Conservation (phyloP, 2,329 filamentous ascomycete species). For the Ophiocordyceps australis region DNA sequence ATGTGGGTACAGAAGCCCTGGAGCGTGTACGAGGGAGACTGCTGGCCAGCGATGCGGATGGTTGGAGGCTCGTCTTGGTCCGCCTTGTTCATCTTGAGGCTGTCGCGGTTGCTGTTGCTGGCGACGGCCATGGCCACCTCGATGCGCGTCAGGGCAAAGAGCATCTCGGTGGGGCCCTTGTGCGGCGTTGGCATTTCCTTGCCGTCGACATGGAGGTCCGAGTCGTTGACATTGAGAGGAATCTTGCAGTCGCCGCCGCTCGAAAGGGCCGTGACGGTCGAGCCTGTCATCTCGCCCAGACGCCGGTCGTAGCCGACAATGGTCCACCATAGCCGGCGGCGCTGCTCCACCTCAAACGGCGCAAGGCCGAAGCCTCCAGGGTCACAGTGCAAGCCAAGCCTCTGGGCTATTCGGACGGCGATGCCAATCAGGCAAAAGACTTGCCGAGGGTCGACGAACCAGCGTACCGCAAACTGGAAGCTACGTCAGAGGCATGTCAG, state of each 20-base stretch:
- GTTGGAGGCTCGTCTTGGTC: conserved; percentile 12
- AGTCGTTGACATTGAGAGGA: conserved; percentile 43
- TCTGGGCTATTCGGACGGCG: conserved; percentile 47
- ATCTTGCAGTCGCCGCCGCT: conserved; percentile 34
- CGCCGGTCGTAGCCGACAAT: conserved; percentile 51
- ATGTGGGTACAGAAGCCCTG: conserved; percentile 35
- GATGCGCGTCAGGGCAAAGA: conserved; percentile 37
- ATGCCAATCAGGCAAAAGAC: conserved; percentile 37
- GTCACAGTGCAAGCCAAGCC: conserved; percentile 52
- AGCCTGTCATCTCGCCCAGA: conserved; percentile 47
- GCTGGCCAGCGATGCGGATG: conserved; percentile 28
- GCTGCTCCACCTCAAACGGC: conserved; percentile 48
- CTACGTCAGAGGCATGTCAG: not conserved
- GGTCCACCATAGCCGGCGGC: conserved; percentile 59
- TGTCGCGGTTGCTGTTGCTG: conserved; percentile 23
- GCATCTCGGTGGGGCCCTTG: conserved; percentile 36
- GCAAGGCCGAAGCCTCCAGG: conserved; percentile 29
- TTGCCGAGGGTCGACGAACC: conserved; percentile 36
- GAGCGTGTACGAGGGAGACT: conserved; percentile 27
- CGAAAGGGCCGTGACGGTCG: conserved; percentile 35
- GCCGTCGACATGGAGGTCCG: conserved; percentile 36
- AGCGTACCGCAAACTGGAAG: conserved; percentile 24
- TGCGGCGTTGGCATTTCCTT: conserved; percentile 32
- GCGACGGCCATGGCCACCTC: conserved; percentile 37
- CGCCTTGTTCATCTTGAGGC: conserved; percentile 10